Conservation (phyloP, 2,329 filamentous ascomycete genomes). For the Colletotrichum magnum region DNA sequence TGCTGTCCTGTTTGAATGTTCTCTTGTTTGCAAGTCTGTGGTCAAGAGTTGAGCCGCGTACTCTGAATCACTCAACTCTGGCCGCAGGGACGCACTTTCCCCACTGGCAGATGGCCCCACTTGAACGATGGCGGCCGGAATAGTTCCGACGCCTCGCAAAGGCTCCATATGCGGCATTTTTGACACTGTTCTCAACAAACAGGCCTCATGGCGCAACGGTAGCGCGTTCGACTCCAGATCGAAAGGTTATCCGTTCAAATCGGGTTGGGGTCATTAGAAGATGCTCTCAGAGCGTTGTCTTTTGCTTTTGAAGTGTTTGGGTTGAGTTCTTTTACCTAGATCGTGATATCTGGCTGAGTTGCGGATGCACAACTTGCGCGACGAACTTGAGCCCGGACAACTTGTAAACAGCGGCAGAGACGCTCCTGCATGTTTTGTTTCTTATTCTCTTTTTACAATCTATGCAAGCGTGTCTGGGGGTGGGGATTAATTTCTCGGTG, state of each 20-base stretch:
- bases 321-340: not conserved
- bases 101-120: not conserved
- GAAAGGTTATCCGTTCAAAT: constrained; percentile 12
- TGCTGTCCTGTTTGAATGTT: too few relatives aligned
- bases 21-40: too few relatives aligned
- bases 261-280: constrained; percentile 11
- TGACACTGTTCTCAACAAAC: not conserved
- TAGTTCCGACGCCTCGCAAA: not conserved
- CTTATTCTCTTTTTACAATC: not conserved
- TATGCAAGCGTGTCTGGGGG: not conserved
- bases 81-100: too few relatives aligned
- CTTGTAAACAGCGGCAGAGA: too few relatives aligned
- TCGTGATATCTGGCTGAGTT: not conserved
- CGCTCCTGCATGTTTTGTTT: too few relatives aligned
- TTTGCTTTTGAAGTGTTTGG: not conserved
- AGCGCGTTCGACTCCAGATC: constrained; percentile 27
- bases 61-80: too few relatives aligned
- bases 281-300: not conserved
- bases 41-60: too few relatives aligned
- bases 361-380: too few relatives aligned
- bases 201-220: constrained; percentile 33
- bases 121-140: not conserved
- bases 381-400: too few relatives aligned
- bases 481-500: not conserved
- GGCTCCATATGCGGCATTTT: not conserved